These are phyloP conservation scores for Magnolia sinica DNA, from an alignment of 164 flowering plant species.

Conservation along the genomic window DNA sequence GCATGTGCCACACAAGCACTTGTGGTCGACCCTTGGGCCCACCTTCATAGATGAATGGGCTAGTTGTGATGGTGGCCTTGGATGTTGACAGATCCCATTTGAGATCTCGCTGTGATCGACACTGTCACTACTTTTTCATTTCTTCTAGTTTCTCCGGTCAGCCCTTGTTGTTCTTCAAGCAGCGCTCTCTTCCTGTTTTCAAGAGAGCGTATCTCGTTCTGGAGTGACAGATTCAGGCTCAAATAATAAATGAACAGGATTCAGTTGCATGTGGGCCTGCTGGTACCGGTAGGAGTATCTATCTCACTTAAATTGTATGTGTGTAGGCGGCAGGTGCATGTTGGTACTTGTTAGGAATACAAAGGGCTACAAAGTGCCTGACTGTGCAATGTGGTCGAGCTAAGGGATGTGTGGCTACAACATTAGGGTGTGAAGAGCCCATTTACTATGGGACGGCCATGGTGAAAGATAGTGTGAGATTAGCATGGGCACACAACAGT, in stretches of 20 bases:
- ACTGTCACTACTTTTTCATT: not conserved
- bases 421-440: conserved; percentile 58
- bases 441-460: conserved; percentile 63
- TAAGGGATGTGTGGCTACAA: conserved; percentile 38
- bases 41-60: too few relatives aligned
- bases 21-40: too few relatives aligned
- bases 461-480: conserved; percentile 38
- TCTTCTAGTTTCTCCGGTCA: not conserved
- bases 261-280: not conserved
- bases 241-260: too few relatives aligned
- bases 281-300: not conserved
- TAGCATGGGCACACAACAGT: conserved; percentile 60
- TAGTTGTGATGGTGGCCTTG: too few relatives aligned
- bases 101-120: too few relatives aligned
- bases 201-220: not conserved
- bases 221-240: not conserved
- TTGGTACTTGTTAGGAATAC: conserved; percentile 91
- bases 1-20: too few relatives aligned
- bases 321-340: conserved; percentile 95
- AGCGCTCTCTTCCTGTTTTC: conserved; percentile 1
- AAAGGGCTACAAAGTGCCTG: conserved; percentile 77
- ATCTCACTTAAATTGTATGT: not conserved
- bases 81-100: too few relatives aligned
- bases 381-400: conserved; percentile 48
- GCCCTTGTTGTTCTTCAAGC: not conserved